Evolutionary conservation across 2,329 filamentous ascomycete species (phyloP).

Genomic region (Ophiostoma pallidulum): DNA sequence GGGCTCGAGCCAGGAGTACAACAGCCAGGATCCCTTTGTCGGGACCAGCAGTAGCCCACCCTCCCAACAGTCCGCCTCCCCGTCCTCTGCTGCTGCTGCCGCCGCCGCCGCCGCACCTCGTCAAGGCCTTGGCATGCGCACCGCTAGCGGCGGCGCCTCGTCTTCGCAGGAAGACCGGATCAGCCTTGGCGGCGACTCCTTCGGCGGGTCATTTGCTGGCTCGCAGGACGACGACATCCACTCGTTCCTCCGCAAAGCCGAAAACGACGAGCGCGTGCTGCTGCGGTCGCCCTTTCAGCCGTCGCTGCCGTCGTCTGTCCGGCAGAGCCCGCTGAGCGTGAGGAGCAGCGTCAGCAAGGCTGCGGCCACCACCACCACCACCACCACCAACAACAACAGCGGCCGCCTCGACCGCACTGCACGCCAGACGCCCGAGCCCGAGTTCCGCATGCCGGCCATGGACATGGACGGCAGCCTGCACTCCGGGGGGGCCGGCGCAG

Average conservation of each 20-base stretch:
- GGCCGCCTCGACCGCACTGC: slow-evolving; percentile 8
- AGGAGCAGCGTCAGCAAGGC: slow-evolving; percentile 6
- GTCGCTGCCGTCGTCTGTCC: slow-evolving; percentile 34
- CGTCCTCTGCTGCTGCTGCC: too few species aligned
- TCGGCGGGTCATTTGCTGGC: slow-evolving; percentile 29
- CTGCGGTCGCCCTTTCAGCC: slow-evolving; percentile 46
- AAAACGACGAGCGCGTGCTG: slow-evolving; percentile 48
- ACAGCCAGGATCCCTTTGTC: slow-evolving; percentile 1
- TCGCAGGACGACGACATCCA: slow-evolving; percentile 48
- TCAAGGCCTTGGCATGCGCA: background rate
- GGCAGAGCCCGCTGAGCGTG: slow-evolving; percentile 21
- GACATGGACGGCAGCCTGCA: slow-evolving; percentile 27
- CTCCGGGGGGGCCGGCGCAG: slow-evolving; percentile 2
- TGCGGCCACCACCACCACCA: too few species aligned
- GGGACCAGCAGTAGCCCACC: slow-evolving; percentile 21
- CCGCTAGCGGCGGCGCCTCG: background rate
- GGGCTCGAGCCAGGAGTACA: slow-evolving; percentile 27
- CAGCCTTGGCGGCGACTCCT: slow-evolving; percentile 24
- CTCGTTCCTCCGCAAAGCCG: slow-evolving; percentile 42
- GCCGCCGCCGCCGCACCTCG: background rate
- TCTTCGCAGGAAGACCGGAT: background rate
- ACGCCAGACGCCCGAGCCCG: slow-evolving; percentile 36
- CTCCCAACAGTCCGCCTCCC: slow-evolving; percentile 29
- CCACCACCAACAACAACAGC: background rate
- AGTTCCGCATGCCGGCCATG: slow-evolving; percentile 45